Evolutionary conservation across 345 rosid species (phyloP).

Genomic region (Excoecaria agallocha): DNA sequence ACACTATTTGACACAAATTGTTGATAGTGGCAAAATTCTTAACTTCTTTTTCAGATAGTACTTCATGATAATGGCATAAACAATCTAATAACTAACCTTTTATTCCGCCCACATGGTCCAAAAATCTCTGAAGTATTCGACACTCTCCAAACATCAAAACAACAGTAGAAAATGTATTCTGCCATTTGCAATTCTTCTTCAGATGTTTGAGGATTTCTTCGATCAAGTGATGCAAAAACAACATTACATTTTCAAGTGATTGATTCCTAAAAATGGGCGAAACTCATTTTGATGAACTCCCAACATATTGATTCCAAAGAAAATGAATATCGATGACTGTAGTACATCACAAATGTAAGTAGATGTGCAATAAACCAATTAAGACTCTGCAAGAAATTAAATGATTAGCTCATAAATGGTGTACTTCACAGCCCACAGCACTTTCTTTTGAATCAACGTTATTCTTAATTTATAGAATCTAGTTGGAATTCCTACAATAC

Average conservation of each 20-base stretch:
- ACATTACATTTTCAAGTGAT: slow-evolving; percentile 49
- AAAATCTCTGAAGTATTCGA: slow-evolving; percentile 23
- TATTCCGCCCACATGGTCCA: slow-evolving; percentile 43
- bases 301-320: background rate
- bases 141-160: slow-evolving; percentile 44
- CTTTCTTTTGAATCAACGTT: no score
- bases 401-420: background rate
- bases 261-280: slow-evolving; percentile 34
- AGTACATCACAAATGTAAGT: background rate
- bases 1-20: background rate
- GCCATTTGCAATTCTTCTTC: slow-evolving; percentile 34
- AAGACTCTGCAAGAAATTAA: background rate
- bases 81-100: slow-evolving; percentile 38
- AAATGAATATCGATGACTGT: background rate
- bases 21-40: background rate
- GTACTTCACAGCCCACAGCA: background rate
- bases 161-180: slow-evolving; percentile 40
- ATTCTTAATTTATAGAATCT: no score
- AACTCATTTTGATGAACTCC: background rate
- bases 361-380: background rate
- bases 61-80: no score
- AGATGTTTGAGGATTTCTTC: slow-evolving; percentile 42
- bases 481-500: no score
- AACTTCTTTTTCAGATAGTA: no score
- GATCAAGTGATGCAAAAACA: slow-evolving; percentile 41